These are phyloP conservation scores for Seiridium cupressi DNA, from an alignment of 2,329 filamentous ascomycete species.

Conservation along the genomic window DNA sequence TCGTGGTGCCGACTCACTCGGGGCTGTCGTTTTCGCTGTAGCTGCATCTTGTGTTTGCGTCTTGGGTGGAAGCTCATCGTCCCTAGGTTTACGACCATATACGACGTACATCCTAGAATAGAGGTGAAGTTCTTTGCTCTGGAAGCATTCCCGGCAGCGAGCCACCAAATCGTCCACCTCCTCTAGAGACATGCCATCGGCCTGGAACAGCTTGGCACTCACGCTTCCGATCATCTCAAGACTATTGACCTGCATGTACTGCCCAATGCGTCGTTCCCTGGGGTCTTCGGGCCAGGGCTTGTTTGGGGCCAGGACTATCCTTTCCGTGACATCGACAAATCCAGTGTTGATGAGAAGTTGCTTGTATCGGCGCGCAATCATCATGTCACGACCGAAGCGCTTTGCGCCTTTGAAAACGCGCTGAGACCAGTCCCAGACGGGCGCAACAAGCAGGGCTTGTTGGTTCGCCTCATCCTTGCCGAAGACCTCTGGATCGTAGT, in stretches of 20 bases:
- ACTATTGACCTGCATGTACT: conserved; percentile 4
- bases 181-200: conserved; percentile 2
- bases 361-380: conserved; percentile 1
- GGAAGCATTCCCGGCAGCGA: neutral
- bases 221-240: conserved; percentile 1
- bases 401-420: neutral
- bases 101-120: conserved; percentile 6
- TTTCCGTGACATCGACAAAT: conserved; percentile 6
- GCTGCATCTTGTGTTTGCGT: neutral
- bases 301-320: conserved; percentile 3
- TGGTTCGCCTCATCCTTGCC: conserved; percentile 6
- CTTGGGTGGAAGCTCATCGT: neutral
- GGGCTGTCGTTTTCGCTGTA: neutral
- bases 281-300: conserved; percentile 5
- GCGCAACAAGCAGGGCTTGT: neutral
- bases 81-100: neutral
- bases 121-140: neutral
- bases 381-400: conserved; percentile 6
- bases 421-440: conserved; percentile 4
- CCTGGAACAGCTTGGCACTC: conserved; percentile 2
- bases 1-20: neutral
- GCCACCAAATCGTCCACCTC: neutral
- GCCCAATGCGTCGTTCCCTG: conserved; percentile 3
- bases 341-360: conserved; percentile 4
- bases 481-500: conserved; percentile 5